Evolutionary conservation across 805 yeast genomes (phyloP), one percentile per base, ranked within the genome.

Genomic region (Ogataea glucozyma): DNA sequence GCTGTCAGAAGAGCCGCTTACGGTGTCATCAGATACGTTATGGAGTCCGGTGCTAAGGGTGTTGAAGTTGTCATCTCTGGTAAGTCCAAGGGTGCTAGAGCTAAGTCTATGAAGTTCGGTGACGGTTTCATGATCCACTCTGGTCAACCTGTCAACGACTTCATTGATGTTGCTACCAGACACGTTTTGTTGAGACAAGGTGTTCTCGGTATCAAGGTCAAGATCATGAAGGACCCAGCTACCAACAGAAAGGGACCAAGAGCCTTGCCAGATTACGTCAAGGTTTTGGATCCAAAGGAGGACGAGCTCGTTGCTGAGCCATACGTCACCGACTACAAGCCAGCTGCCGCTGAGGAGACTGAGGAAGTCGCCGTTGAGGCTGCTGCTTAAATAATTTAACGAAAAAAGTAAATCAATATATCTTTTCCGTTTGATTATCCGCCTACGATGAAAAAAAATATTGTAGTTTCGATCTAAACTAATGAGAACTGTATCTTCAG

Each of bases 81-180:
- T 85, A 93, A 93, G 81, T 85, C 95, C 74, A 88, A 97, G 81
- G 99, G 97, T 77, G 99, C 98, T 68, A 89, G 99, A 83, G 99
- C 99, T 68, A 93, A 93, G 87, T 84, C 97, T 69, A 95, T 93
- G 96, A 93, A 93, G 80, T 93, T 91, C 85, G 85, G 93, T 72
- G 98, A 91, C 73, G 99, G 99, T 83, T 93, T 93, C 96, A 88
- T 93, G 93, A 93, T 93, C 83, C 99, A 93, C 93, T 89, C 97
- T 69, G 99, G 99, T 88, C 99, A 93, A 82, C 99, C 99, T 78
- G 93, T 91, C 74, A 83, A 79, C 64, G 99, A 93, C 72, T 93
- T 93, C 85, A 93, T 93, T 71, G 99, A 93, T 77, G 77, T 83
- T 71, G 99, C 99, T 65, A 90, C 96, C 73, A 90, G 99, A 79